Conservation (phyloP, 257 asterid species). For the Penstemon eatonii region DNA sequence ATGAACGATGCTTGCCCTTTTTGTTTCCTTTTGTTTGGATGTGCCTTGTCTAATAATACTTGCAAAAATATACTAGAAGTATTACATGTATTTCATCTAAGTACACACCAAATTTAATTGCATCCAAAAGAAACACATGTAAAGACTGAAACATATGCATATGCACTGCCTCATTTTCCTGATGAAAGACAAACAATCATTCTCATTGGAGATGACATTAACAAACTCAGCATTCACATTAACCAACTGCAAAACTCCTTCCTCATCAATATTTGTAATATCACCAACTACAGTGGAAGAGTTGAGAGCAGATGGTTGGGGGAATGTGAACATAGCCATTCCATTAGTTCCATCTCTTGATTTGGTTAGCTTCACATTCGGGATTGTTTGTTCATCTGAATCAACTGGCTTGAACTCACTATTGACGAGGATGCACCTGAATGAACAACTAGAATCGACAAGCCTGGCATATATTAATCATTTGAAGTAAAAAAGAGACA, state of each 20-base stretch:
- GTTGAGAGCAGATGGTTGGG: constrained; percentile 86
- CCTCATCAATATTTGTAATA: constrained; percentile 95
- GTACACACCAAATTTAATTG: constrained; percentile 18
- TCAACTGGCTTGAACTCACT: constrained; percentile 59
- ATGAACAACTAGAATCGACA: constrained; percentile 42
- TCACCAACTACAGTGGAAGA: constrained; percentile 88
- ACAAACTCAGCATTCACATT: too few species aligned
- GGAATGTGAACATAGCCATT: constrained; percentile 76
- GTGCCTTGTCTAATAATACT: too few species aligned
- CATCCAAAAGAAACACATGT: background rate
- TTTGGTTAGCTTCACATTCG: constrained; percentile 89
- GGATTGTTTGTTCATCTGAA: constrained; percentile 85
- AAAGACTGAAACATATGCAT: constrained; percentile 15
- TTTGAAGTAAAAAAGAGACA: background rate
- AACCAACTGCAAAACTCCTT: constrained; percentile 80
- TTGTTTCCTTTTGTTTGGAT: too few species aligned
- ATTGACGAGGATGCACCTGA: constrained; percentile 47
- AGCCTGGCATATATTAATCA: constrained; percentile 37
- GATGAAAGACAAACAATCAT: too few species aligned
- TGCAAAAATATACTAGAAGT: too few species aligned
- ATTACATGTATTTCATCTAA: constrained; percentile 28
- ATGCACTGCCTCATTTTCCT: constrained; percentile 35
- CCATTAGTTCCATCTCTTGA: constrained; percentile 92
- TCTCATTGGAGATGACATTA: too few species aligned
- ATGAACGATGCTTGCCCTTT: too few species aligned